Evolutionary conservation across 2,329 filamentous ascomycete genomes (phyloP).

Genomic region (Nemania sp.): DNA sequence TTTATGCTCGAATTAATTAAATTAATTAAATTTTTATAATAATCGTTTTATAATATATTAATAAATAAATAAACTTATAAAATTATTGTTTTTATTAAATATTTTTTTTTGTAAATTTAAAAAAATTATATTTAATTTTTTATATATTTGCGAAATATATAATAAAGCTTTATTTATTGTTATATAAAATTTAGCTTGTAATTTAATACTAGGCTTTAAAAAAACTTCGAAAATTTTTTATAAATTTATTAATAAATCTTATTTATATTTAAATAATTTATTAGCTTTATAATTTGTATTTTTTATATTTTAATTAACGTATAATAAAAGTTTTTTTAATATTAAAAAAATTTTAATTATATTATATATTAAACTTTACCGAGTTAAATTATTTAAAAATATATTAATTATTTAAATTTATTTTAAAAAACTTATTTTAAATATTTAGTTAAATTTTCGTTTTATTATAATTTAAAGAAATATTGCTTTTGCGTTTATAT

Average conservation of each 20-base stretch:
- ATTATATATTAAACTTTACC: slow-evolving; percentile 14
- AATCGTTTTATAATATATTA: not conserved
- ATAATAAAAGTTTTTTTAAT: too few relatives aligned
- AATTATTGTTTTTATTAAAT: not conserved
- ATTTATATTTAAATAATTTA: too few relatives aligned
- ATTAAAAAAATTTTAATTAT: not conserved
- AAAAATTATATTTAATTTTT: not conserved
- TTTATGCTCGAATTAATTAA: not conserved
- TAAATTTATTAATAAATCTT: slow-evolving; percentile 11
- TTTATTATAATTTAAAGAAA: not conserved
- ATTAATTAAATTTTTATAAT: slow-evolving; percentile 8
- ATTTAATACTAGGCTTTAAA: slow-evolving; percentile 12
- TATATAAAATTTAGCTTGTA: slow-evolving; percentile 15
- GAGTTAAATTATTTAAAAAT: slow-evolving; percentile 11
- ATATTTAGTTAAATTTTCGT: too few relatives aligned
- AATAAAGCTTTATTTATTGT: slow-evolving; percentile 4
- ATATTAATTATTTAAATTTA: not conserved
- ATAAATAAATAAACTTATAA: slow-evolving; percentile 1
- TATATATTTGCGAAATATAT: slow-evolving; percentile 21
- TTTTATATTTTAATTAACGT: too few relatives aligned
- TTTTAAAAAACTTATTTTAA: not conserved
- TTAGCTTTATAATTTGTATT: too few relatives aligned
- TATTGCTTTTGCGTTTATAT: not conserved
- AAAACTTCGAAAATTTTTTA: slow-evolving; percentile 17
- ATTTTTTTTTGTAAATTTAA: not conserved